Percentiles rank a stretch among this genome's conserved stretches.
phyloP scores from a whole-genome alignment of 2,329 filamentous ascomycete species.

The Drechslerella stenobrocha region DNA sequence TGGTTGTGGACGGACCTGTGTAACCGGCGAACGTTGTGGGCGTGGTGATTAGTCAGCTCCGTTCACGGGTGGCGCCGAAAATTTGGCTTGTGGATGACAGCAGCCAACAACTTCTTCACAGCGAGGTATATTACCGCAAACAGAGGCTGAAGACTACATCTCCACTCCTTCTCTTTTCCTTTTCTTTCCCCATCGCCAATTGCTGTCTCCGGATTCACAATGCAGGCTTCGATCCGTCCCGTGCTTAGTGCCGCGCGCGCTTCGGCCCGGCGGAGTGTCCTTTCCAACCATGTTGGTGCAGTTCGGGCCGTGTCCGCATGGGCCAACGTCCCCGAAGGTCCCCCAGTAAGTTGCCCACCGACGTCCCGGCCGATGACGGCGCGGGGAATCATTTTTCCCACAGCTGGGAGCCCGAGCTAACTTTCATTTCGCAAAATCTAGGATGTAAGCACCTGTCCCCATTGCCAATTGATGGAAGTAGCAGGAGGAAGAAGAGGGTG shows the following conservation, averaged over 20 bases:
- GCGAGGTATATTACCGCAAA: not conserved
- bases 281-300: slow-evolving; percentile 52
- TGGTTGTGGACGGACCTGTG: too few relatives aligned
- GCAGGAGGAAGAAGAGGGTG: not conserved
- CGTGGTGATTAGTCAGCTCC: too few relatives aligned
- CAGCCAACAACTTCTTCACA: not conserved
- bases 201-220: slow-evolving; percentile 22
- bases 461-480: slow-evolving; percentile 15
- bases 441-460: slow-evolving; percentile 55
- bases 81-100: not conserved
- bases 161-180: slow-evolving; percentile 14
- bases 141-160: not conserved
- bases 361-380: not conserved
- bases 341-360: slow-evolving; percentile 71
- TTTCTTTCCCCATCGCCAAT: slow-evolving; percentile 10
- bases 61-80: too few relatives aligned
- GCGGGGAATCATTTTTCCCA: slow-evolving; percentile 26
- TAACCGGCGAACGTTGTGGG: too few relatives aligned
- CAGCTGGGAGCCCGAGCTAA: slow-evolving; percentile 31
- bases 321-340: slow-evolving; percentile 88
- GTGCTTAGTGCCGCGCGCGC: slow-evolving; percentile 28
- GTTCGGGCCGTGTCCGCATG: slow-evolving; percentile 75
- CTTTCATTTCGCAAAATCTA: slow-evolving; percentile 50
- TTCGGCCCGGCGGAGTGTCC: slow-evolving; percentile 34
- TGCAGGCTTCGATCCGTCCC: slow-evolving; percentile 44